Percentiles rank a stretch among this genome's conserved stretches.
Evolutionary conservation across 768 basidiomycete species (phyloP).

Genomic region (Lentinula aciculospora): DNA sequence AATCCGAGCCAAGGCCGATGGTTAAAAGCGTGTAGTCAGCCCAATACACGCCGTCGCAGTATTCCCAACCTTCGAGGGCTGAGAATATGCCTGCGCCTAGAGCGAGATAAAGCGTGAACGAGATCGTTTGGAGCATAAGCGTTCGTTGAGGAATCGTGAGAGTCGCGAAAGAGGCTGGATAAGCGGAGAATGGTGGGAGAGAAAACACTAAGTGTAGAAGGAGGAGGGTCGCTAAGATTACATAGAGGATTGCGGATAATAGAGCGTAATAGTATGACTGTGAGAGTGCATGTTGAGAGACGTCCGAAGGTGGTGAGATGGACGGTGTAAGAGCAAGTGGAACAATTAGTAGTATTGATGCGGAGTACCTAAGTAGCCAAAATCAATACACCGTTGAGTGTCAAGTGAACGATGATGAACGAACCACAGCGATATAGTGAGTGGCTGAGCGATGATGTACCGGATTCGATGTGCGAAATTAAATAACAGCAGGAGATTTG

Average conservation of each 20-base stretch:
- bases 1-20: conserved; percentile 34
- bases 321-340: conserved; percentile 23
- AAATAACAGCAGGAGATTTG: conserved; percentile 29
- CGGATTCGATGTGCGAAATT: conserved; percentile 32
- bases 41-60: conserved; percentile 35
- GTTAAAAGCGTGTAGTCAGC: conserved; percentile 37
- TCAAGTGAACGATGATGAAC: not conserved
- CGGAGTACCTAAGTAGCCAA: conserved; percentile 28
- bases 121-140: conserved; percentile 36
- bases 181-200: conserved; percentile 26
- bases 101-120: conserved; percentile 32
- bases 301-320: conserved; percentile 6
- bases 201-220: conserved; percentile 17
- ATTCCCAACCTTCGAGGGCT: conserved; percentile 28
- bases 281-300: conserved; percentile 17
- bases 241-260: conserved; percentile 25
- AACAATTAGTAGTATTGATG: conserved; percentile 27
- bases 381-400: not conserved
- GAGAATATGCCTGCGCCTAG: conserved; percentile 32
- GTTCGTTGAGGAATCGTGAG: conserved; percentile 35
- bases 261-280: conserved; percentile 35
- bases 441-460: conserved; percentile 28
- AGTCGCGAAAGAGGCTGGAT: conserved; percentile 24
- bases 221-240: conserved; percentile 22
- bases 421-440: conserved; percentile 33